phyloP scores from a whole-genome alignment of 441 rosid species.

The Erysimum pusillum region DNA sequence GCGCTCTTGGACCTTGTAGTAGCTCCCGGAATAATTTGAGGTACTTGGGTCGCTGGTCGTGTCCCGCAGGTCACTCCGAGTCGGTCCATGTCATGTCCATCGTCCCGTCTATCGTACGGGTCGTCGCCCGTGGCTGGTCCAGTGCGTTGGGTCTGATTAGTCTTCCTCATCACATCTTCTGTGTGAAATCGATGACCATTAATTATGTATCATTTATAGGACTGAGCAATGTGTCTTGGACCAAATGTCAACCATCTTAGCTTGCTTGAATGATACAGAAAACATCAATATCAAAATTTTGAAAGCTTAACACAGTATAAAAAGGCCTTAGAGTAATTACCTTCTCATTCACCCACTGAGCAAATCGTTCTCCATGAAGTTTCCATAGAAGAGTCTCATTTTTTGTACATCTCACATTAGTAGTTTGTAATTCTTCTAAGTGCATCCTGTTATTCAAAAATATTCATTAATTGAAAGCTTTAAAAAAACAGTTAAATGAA shows the following conservation, averaged over 20 bases:
- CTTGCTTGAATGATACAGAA: neutral
- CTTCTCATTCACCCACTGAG: neutral
- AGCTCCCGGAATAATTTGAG: too few species aligned
- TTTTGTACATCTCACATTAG: neutral
- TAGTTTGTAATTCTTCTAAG: neutral
- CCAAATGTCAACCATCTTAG: neutral
- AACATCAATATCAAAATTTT: too few species aligned
- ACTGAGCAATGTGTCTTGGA: neutral
- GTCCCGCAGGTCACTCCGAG: too few species aligned
- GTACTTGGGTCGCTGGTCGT: too few species aligned
- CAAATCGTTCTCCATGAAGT: neutral
- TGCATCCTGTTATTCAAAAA: neutral
- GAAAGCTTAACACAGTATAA: too few species aligned
- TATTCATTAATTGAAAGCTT: too few species aligned
- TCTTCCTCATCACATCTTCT: neutral
- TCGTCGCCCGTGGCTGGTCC: too few species aligned
- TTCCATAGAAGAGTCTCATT: neutral
- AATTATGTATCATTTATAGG: neutral
- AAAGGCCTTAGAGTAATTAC: neutral
- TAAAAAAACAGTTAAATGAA: too few species aligned
- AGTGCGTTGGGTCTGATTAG: too few species aligned
- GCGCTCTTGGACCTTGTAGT: too few species aligned
- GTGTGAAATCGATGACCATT: neutral
- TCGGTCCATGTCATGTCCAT: too few species aligned
- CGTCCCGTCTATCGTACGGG: too few species aligned